Base-by-base conservation (phyloP, 2,329 filamentous ascomycete species). In the Diplodia seriata region DNA sequence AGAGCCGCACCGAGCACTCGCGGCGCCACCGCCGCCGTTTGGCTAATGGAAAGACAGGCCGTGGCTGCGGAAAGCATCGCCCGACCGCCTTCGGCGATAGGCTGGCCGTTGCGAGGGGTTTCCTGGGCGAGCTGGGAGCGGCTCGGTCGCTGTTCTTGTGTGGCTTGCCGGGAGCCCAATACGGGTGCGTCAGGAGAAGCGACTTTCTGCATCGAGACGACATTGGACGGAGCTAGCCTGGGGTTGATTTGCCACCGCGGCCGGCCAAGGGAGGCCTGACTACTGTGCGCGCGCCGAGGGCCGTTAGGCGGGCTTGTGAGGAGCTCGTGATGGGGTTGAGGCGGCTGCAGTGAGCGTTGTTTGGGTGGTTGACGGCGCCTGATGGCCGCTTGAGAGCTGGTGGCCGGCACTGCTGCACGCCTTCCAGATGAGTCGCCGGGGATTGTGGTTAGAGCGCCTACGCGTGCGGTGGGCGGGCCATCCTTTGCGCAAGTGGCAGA, bases 401-500 rank as follows among this genome's bases (percentile, higher is more conserved):
- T 18, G 55, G 56, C 14, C 20, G 56, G 57, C 57, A 50, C 43
- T 49, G 40, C 57, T 62, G 57, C 59, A 63, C 31, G 57, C 57
- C 57, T 15, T 31, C 26, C 38, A 33, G 38, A 38, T 18, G 36
- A 31, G 23, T 50, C 31, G 40, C 29, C 18, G 11, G 40, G 43
- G 40, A 62, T 50, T 62, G 43, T 6, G 36, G 57, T 59, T 62
- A 63, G 59, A 63, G 43, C 43, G 59, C 40, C 59, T 63, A 63
- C 59, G 59, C 59, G 59, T 63, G 59, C 43, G 47, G 47, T 51
- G 59, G n/a, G n/a, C 43, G 59, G 59, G 47, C 59, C 43, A 51
- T 63, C 59, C 26, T 62, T 50, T 50, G 59, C 59, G 59, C 59
- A 62, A 63, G 59, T 63, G 59, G 59, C 57, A 62, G 59, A 63